Base-by-base conservation (phyloP, 2,329 filamentous ascomycete genomes). In the Colletotrichum spinosum region DNA sequence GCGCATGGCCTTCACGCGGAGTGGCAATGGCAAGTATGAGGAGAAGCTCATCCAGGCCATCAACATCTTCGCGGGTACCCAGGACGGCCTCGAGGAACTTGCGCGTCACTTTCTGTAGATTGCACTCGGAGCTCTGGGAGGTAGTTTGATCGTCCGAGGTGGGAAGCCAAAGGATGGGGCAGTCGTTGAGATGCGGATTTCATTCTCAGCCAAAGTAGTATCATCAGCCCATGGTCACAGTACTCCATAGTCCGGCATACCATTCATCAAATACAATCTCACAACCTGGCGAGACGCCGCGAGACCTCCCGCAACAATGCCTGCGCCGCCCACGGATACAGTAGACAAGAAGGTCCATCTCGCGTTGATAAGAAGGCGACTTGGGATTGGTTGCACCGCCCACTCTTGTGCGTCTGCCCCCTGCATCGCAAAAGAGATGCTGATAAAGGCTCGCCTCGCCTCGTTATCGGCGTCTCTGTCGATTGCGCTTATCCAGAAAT, bases 61-160 rank as follows among this genome's bases (percentile, higher is more conserved):
- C 53, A 86, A 86, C 68, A 87, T 86, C 58, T 88, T 88, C 72
- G 81, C 78, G 53, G 82, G 86, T 57, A 84, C 85, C 73, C 86
- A 88, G 71, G 78, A 83, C 9, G 80, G 79, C 60, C 68, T 88
- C 49, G 85, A 87, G 69, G 76, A 71, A 12, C 13, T 78, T 17
- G 67, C 64, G 9, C 52, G 65, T 8, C 48, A 44, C 7, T 60
- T 53, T 15, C 10, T 64, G n/a, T 60, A 45, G 41, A 35, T 34
- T 8, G 46, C 25, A 25, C 25, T 25, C 25, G 25, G 25, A 25
- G 25, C 25, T 25, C 25, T 25, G 25, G 25, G 25, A 25, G 25
- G 25, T 25, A 5, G 25, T 25, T 25, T 4, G 4, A 25, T 25
- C 25, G 3, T 1, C 1, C 25, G 25, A 25, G 25, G 25, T 25